Evolutionary conservation across 306 rosid genomes (phyloP), one percentile per base, ranked within the genome.

Genomic region (Amphicarpaea edgeworthii): DNA sequence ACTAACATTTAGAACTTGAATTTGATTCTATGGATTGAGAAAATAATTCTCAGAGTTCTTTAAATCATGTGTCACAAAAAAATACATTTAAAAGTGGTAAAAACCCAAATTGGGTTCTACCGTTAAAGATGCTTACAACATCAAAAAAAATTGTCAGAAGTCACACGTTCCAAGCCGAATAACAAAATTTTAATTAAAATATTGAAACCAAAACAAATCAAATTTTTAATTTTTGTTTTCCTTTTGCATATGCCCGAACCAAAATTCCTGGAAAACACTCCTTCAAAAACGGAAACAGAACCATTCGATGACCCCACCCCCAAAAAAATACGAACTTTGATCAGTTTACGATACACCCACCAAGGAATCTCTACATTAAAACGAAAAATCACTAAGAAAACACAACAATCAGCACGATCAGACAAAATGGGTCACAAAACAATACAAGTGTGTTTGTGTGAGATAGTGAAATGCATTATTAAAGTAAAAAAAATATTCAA

Each of bases 301-400:
- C 7, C 15, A 50, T 43, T 50, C 12, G 15, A 58, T 19, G 26
- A 59, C 65, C 87, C 55, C 54, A 59, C 55, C 84, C 40, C 6
- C 8, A 17, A 21, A 76, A 83, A 72, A 62, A 41, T 2, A 46
- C 14, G 50, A 53, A 66, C 70, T 75, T 46, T 51, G 61, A 76
- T 57, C 63, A 67, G 54, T 68, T 66, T 50, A 58, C n/a, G 68
- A 65, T 24, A 40, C 32, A 76, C 40, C 75, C 85, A 78, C 12
- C 26, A 32, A 59, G 9, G 55, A 40, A 79, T 51, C 20, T 53
- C 32, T 2, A 75, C 28, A 49, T 20, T 9, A 47, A 46, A 63
- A 65, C 23, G 38, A 42, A 37, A 37, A 47, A 43, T 37, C 46
- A 49, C 46, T 46, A 67, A 61, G 21, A 70, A 81, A 8, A 17